Evolutionary conservation across 257 asterid genomes (phyloP), one percentile per base, ranked within the genome.

Genomic region (Penstemon eatonii): DNA sequence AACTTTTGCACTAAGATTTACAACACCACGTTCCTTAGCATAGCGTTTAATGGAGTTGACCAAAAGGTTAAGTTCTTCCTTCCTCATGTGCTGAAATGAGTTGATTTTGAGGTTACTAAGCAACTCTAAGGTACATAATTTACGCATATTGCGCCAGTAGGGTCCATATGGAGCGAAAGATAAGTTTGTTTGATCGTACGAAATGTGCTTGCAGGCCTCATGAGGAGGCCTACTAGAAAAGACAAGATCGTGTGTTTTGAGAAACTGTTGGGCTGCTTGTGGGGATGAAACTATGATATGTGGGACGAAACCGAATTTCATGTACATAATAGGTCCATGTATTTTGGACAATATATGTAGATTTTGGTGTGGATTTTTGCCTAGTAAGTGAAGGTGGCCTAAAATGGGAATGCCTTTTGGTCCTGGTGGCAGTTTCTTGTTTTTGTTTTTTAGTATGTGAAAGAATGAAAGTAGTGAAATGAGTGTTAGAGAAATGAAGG

Each of bases 61-160:
- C 6, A 86, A 66, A 25, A 71, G 25, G 4, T 53, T 45, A 10
- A 83, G 49, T 59, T 86, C 92, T 25, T 73, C 73, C 58, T 60
- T 81, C 44, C 92, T 79, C 75, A 78, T 81, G 0, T 72, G 60
- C 36, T 71, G 81, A 61, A 68, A 83, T 0, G 89, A 83, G 49
- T 15, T 65, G 67, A 81, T 83, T 61, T 80, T 86, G 3, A 12
- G 74, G 56, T 6, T 61, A 60, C 83, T 83, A 6, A 86, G 75
- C 66, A 86, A 69, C 68, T 79, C 83, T 40, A 81, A 52, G n/a
- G 81, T 79, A 75, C 83, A 86, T 0, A 86, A 59, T 55, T 86
- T 86, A 4, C 83, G 81, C 80, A 86, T 84, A 72, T 80, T 78
- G n/a, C 89, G 87, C 92, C 87, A 86, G 56, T 79, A 80, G 0